Conservation (phyloP, 75 land plant species). For the Sequoiadendron giganteum region DNA sequence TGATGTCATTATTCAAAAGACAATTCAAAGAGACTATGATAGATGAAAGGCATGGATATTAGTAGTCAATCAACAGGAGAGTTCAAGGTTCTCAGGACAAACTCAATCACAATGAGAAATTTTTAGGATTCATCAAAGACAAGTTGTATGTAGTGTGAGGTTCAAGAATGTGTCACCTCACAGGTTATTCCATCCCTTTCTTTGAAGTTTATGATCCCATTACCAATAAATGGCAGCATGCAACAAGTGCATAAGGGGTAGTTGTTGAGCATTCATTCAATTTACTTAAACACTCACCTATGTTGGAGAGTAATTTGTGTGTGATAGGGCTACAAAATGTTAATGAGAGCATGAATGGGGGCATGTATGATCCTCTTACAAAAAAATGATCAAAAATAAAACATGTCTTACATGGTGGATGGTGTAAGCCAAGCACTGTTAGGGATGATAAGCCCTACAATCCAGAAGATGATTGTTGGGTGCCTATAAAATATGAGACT, state of each 20-base stretch:
- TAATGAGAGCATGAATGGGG: slow-evolving; percentile 15
- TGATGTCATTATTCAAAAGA: too few relatives aligned
- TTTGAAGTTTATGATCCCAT: slow-evolving; percentile 29
- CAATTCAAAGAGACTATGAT: too few relatives aligned
- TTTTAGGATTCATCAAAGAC: slow-evolving; percentile 18
- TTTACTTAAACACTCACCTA: slow-evolving; percentile 24
- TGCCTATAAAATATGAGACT: slow-evolving; percentile 19
- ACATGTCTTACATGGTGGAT: slow-evolving; percentile 23
- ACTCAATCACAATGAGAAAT: too few relatives aligned
- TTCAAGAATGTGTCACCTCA: slow-evolving; percentile 24
- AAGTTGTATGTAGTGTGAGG: slow-evolving; percentile 35
- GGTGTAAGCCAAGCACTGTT: slow-evolving; percentile 35
- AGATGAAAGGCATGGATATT: too few relatives aligned
- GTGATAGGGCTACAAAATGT: slow-evolving; percentile 23
- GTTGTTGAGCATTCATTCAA: slow-evolving; percentile 18
- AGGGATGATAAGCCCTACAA: slow-evolving; percentile 30
- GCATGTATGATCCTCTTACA: slow-evolving; percentile 28
- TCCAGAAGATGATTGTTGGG: slow-evolving; percentile 21
- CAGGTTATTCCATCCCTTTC: slow-evolving; percentile 29
- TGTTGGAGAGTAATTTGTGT: slow-evolving; percentile 24
- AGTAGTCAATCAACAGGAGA: too few relatives aligned
- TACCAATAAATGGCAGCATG: slow-evolving; percentile 23
- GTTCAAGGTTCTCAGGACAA: too few relatives aligned
- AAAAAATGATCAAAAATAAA: slow-evolving; percentile 22
- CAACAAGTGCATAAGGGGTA: slow-evolving; percentile 19